Evolutionary conservation across 1,284 basidiomycete genomes (phyloP), one percentile per base, ranked within the genome.

Genomic region (Microbotryum scabiosae): DNA sequence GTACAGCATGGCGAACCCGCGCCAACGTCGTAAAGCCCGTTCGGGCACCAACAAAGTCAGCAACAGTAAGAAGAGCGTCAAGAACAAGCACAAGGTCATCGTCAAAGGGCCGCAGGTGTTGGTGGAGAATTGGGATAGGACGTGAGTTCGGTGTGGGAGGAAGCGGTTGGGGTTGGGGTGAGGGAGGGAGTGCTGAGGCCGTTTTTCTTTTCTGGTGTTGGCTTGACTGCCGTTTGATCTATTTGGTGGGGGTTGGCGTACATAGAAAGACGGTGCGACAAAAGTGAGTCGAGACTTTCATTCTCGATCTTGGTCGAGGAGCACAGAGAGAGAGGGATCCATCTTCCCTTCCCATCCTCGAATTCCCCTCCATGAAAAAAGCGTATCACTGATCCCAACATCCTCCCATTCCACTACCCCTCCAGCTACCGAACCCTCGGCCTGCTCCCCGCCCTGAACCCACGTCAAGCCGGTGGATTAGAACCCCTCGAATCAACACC

Each of bases 221-320:
- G 20, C 20, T 46, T 54, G 28, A 23, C n/a, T n/a, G n/a, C n/a
- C n/a, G 36, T 21, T 18, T 57, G 20, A 14, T 36, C 3, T 45
- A 18, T 30, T 30, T 30, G 30, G 36, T 41, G 14, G 36, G 36
- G 12, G 36, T 41, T 41, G 36, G 36, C 9, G 36, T 47, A 49
- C 14, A 16, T 57, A 63, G 61, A 63, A 90, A 90, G 78, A 98
- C 93, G 8, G 85, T 94, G 28, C 82, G 84, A 68, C 93, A 97
- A 82, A 97, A 97, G 91, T 94, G 73, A 72, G 85, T 79, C 32
- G 25, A 21, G 18, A 47, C 32, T 43, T 51, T 41, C 16, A 16
- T 21, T 50, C 51, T 58, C 43, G 7, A 5, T 28, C 51, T 36
- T 26, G 28, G 41, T 30, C n/a, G 52, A 30, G 30, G 7, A 30